Percentiles rank a stretch among this genome's conserved stretches.
These are phyloP conservation scores for Umbelopsis sp. DNA, from an alignment of 192 early-diverging fungal species.

Conservation along the genomic window DNA sequence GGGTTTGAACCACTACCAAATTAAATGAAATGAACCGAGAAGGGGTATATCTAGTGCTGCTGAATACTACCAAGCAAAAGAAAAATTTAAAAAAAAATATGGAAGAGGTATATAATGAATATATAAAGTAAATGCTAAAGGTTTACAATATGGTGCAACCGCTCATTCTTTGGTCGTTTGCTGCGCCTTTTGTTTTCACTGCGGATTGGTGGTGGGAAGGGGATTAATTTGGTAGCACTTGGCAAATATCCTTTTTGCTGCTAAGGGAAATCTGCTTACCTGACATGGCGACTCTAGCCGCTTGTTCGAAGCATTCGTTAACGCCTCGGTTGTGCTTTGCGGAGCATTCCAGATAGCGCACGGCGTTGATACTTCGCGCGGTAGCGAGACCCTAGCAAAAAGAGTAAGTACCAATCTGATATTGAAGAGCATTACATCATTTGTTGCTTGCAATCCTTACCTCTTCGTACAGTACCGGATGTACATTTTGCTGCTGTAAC, in stretches of 20 bases:
- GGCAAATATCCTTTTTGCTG: neutral
- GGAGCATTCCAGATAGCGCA: constrained; percentile 39
- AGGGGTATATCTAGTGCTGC: neutral
- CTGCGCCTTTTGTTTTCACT: constrained; percentile 6
- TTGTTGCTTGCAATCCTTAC: constrained; percentile 1
- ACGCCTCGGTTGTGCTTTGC: constrained; percentile 40
- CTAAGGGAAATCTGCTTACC: constrained; percentile 12
- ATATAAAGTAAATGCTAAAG: too few species aligned
- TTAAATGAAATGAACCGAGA: neutral
- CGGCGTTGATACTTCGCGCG: constrained; percentile 28
- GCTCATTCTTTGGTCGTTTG: neutral
- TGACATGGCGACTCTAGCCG: constrained; percentile 27
- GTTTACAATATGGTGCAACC: neutral
- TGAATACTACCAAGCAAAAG: neutral
- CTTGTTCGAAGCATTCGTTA: constrained; percentile 36
- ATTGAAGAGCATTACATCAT: neutral
- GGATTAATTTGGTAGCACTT: neutral
- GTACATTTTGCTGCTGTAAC: neutral
- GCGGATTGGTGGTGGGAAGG: neutral
- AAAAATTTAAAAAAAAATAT: too few species aligned
- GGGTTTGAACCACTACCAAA: neutral
- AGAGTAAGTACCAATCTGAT: neutral
- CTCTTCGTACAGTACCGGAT: constrained; percentile 32
- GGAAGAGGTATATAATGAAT: neutral
- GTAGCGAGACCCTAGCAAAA: constrained; percentile 23